Evolutionary conservation across 78 protist species (phyloP), one percentile per base, ranked within the genome.

Genomic region (Abeoforma whisleri): DNA sequence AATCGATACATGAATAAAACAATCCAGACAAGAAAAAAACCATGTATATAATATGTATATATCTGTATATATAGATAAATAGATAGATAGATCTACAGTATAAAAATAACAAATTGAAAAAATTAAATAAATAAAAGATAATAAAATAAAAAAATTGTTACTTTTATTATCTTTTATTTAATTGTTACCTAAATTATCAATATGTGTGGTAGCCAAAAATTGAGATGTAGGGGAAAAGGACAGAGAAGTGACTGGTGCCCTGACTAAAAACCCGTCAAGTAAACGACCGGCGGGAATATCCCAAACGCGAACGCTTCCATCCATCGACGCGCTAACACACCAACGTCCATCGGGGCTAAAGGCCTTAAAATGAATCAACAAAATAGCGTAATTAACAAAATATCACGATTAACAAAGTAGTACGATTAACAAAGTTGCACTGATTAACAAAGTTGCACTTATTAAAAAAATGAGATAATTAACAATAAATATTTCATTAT

Each of bases 281-380:
- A 40, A 75, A 23, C 88, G 81, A 32, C 75, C 88, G 1, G 91
- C 23, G 2, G 80, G 81, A 31, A 86, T 22, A 68, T 86, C 89
- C 87, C 86, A 86, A 22, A 81, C 82, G 0, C 92, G 84, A 0
- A 89, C 16, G 37, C 81, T 81, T n/a, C 80, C 35, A 37, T 89
- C 92, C 84, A 83, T 84, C 2, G 80, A 0, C 39, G 88, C 0
- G 5, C 87, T 2, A n/a, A 83, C 1, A 32, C 86, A 36, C 87
- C 84, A 81, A 5, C 85, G 62, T n/a, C 68, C 88, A 68, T 87
- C 92, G 8, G 76, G 32, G 0, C 35, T 35, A 72, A 80, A 87
- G 36, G 91, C 40, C 86, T 83, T 1, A 23, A 30, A 8, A 62
- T n/a, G 70, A 62, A 62, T 62, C 35, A n/a, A 25, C 25, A 25